A percentile compares a stretch with the other conserved stretches of the same genome.
Evolutionary conservation across 768 basidiomycete genomes (phyloP).

Genomic region (Gloeopeniophorella convolvens): DNA sequence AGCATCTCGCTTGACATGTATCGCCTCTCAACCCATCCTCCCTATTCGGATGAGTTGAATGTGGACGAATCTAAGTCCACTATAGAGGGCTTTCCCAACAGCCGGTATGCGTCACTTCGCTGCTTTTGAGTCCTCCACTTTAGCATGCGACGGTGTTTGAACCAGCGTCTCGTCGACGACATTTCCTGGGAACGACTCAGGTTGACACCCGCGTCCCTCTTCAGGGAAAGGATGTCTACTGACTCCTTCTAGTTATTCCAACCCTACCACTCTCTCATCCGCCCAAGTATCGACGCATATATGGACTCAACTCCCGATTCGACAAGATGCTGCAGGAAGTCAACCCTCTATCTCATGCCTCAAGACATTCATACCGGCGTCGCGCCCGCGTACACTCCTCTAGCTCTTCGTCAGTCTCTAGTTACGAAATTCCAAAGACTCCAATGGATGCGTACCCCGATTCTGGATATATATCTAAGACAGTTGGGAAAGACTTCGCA

Average conservation of each 20-base stretch:
- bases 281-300: slow-evolving; percentile 44
- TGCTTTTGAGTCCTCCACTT: background rate
- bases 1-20: slow-evolving; percentile 1
- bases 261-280: slow-evolving; percentile 2
- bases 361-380: slow-evolving; percentile 11
- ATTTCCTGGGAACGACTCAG: background rate
- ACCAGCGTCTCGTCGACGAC: background rate
- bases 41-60: background rate
- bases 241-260: background rate
- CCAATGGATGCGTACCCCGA: slow-evolving; percentile 36
- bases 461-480: slow-evolving; percentile 25
- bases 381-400: slow-evolving; percentile 34
- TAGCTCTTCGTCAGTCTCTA: slow-evolving; percentile 40
- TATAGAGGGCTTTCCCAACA: slow-evolving; percentile 16
- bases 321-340: slow-evolving; percentile 64
- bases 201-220: background rate
- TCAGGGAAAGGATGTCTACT: too few relatives aligned
- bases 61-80: background rate
- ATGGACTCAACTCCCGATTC: slow-evolving; percentile 50
- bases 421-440: slow-evolving; percentile 36
- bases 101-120: slow-evolving; percentile 10
- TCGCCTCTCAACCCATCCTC: background rate
- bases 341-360: slow-evolving; percentile 30
- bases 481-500: slow-evolving; percentile 36
- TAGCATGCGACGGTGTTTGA: background rate